phyloP scores from a whole-genome alignment of 2,329 filamentous ascomycete species.

The Pezicula radicicola region DNA sequence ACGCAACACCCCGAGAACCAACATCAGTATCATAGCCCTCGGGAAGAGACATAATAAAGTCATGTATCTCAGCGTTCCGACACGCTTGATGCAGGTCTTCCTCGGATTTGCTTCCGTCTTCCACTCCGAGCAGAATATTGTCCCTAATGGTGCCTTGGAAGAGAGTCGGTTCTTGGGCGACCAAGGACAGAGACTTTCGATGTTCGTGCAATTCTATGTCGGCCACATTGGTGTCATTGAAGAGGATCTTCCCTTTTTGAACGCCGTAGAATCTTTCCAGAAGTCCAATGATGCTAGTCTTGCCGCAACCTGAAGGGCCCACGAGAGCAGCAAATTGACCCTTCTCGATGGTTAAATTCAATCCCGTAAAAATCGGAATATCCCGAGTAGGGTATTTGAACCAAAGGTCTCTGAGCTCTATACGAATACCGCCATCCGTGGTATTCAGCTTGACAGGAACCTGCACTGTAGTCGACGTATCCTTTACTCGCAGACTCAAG shows the following conservation, averaged over 20 bases:
- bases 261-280: constrained; percentile 67
- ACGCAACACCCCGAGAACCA: constrained; percentile 41
- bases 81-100: constrained; percentile 43
- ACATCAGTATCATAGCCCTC: constrained; percentile 46
- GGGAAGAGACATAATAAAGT: constrained; percentile 49
- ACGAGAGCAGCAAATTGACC: constrained; percentile 69
- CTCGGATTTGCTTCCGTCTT: constrained; percentile 28
- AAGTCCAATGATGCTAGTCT: constrained; percentile 65
- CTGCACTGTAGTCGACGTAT: neutral
- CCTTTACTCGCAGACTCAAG: constrained; percentile 32
- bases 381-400: constrained; percentile 60
- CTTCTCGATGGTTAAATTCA: constrained; percentile 63
- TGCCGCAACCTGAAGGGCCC: constrained; percentile 66
- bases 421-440: constrained; percentile 44
- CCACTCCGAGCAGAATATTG: constrained; percentile 65
- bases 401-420: constrained; percentile 53
- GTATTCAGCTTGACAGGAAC: neutral
- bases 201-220: constrained; percentile 59
- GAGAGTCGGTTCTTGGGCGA: constrained; percentile 72
- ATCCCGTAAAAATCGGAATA: constrained; percentile 52
- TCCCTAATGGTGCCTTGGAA: constrained; percentile 61
- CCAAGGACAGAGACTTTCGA: constrained; percentile 63
- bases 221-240: constrained; percentile 59
- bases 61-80: constrained; percentile 49
- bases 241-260: constrained; percentile 59